A percentile compares a stretch with the other conserved stretches of the same genome.
These are phyloP conservation scores for Lindgomyces ingoldianus DNA, from an alignment of 495 filamentous ascomycete genomes.

Conservation along the genomic window DNA sequence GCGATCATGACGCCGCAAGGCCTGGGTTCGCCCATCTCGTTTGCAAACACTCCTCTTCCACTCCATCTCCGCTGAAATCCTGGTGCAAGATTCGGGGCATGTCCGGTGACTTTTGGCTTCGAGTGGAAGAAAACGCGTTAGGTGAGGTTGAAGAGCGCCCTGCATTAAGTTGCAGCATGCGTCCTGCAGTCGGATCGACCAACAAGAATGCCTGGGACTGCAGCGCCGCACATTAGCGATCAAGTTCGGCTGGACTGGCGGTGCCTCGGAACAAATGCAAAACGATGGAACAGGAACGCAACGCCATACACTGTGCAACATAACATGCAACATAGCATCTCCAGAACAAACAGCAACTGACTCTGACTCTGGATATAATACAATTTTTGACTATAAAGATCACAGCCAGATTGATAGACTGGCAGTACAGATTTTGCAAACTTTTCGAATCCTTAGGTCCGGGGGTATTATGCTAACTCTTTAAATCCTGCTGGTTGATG, in stretches of 20 bases:
- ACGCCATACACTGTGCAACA: conserved; percentile 16
- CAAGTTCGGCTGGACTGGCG: no score
- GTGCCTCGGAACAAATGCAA: neutral
- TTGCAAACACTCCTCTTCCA: no score
- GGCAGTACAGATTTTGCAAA: conserved; percentile 12
- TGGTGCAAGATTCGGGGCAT: no score
- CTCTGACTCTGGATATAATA: no score
- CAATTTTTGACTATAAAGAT: conserved; percentile 29
- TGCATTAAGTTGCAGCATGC: conserved; percentile 26
- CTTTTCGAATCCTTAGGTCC: no score
- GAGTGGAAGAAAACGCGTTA: no score
- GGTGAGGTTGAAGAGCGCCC: conserved; percentile 5
- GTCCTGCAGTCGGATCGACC: conserved; percentile 4
- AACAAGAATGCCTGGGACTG: conserved; percentile 4
- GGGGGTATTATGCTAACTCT: conserved; percentile 26
- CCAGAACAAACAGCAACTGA: conserved; percentile 8
- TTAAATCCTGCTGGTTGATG: no score
- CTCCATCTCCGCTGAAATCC: no score
- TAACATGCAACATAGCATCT: conserved; percentile 12
- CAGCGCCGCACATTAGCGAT: conserved; percentile 32
- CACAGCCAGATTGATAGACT: no score
- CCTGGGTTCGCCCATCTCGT: neutral
- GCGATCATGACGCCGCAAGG: neutral
- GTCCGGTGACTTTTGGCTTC: no score
- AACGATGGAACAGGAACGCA: neutral